Evolutionary conservation across 1,284 basidiomycete genomes (phyloP).

Genomic region (Cystobasidiaceae sp.): DNA sequence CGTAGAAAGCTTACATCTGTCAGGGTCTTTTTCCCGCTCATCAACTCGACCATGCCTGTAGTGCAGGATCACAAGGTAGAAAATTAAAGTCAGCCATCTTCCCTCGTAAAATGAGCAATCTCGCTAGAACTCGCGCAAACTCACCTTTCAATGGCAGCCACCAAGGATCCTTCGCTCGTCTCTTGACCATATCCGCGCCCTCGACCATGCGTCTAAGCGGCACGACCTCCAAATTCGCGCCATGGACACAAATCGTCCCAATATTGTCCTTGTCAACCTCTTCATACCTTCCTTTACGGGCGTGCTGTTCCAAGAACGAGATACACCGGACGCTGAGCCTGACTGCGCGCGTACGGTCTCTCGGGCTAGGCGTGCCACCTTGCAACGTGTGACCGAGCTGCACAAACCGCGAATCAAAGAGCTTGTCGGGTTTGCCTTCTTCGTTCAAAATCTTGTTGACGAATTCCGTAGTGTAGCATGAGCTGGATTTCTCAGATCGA

Average conservation of each 20-base stretch:
- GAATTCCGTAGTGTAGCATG: constrained; percentile 84
- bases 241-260: constrained; percentile 85
- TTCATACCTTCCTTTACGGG: constrained; percentile 43
- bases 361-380: constrained; percentile 87
- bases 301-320: constrained; percentile 83
- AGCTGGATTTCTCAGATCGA: constrained; percentile 80
- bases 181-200: constrained; percentile 83
- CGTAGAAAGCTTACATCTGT: constrained; percentile 21
- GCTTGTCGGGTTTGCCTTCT: constrained; percentile 71
- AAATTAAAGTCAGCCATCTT: neutral
- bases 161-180: constrained; percentile 75
- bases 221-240: constrained; percentile 71
- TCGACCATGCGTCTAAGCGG: constrained; percentile 74
- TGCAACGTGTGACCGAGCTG: constrained; percentile 94
- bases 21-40: constrained; percentile 28
- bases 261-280: constrained; percentile 62
- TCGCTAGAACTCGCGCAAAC: constrained; percentile 62
- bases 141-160: constrained; percentile 64
- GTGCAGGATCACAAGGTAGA: neutral
- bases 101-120: neutral
- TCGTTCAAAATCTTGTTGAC: constrained; percentile 92
- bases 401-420: constrained; percentile 93
- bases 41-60: constrained; percentile 26
- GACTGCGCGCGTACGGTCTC: constrained; percentile 85
- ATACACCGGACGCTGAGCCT: constrained; percentile 87